Conservation (phyloP, 345 rosid genomes). For the Salix brachista region DNA sequence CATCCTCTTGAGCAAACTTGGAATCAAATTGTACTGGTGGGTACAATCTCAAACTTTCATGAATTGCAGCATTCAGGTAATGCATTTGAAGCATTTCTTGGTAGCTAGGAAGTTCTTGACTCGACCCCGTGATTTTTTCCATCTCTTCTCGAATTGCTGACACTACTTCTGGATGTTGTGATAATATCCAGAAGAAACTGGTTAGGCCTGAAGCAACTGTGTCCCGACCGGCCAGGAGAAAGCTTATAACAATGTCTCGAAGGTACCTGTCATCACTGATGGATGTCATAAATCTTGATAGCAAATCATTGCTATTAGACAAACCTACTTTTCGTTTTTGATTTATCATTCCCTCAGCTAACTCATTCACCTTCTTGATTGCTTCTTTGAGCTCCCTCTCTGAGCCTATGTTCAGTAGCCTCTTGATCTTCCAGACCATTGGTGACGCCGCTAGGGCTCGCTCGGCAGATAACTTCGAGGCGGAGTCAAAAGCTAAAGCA, state of each 20-base stretch:
- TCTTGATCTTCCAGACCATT: slow-evolving; percentile 50
- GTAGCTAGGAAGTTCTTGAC: slow-evolving; percentile 23
- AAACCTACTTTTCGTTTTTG: slow-evolving; percentile 35
- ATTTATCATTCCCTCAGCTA: slow-evolving; percentile 41
- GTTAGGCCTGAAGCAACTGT: slow-evolving; percentile 32
- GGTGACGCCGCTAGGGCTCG: slow-evolving; percentile 47
- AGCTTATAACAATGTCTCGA: slow-evolving; percentile 40
- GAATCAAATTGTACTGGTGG: slow-evolving; percentile 70
- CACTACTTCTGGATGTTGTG: slow-evolving; percentile 37
- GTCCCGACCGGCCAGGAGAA: slow-evolving; percentile 23
- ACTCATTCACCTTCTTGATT: slow-evolving; percentile 34
- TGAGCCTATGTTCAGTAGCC: slow-evolving; percentile 45
- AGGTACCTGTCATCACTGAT: slow-evolving; percentile 36
- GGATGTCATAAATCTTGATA: slow-evolving; percentile 55
- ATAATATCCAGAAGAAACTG: slow-evolving; percentile 48
- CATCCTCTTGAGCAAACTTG: slow-evolving; percentile 45
- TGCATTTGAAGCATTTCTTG: slow-evolving; percentile 40
- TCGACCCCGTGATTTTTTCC: slow-evolving; percentile 3
- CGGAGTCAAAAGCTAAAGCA: slow-evolving; percentile 52
- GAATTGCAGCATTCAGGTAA: slow-evolving; percentile 50
- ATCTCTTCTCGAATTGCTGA: slow-evolving; percentile 31
- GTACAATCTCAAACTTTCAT: slow-evolving; percentile 51
- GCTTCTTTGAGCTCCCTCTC: slow-evolving; percentile 53
- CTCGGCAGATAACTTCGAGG: slow-evolving; percentile 44
- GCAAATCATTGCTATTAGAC: slow-evolving; percentile 39